Evolutionary conservation across 1,284 basidiomycete species (phyloP).

Genomic region (Cutaneotrichosporon sp.): DNA sequence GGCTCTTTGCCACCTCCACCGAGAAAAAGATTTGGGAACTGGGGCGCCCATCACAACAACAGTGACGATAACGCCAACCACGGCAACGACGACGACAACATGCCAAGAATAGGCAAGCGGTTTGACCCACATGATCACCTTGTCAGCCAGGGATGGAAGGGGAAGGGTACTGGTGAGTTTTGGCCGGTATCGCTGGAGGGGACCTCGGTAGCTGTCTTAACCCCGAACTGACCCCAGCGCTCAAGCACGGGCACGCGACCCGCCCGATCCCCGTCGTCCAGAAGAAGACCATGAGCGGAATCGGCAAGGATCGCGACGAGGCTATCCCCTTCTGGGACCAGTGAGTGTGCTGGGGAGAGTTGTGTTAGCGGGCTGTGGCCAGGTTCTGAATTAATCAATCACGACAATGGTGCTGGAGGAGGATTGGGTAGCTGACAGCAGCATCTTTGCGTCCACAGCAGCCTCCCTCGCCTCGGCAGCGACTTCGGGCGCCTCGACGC

Average conservation of each 20-base stretch:
- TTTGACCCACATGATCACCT: slow-evolving; percentile 74
- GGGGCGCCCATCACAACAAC: not conserved
- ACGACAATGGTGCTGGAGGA: not conserved
- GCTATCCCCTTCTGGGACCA: slow-evolving; percentile 96
- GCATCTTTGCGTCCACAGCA: slow-evolving; percentile 70
- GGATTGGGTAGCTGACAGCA: slow-evolving; percentile 36
- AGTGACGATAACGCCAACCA: not conserved
- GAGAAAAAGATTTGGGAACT: not conserved
- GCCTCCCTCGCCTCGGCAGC: slow-evolving; percentile 62
- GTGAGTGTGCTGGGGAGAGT: slow-evolving; percentile 54
- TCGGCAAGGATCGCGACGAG: slow-evolving; percentile 87
- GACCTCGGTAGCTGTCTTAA: not conserved
- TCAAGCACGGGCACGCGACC: slow-evolving; percentile 46
- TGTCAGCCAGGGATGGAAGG: slow-evolving; percentile 77
- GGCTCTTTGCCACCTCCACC: not conserved
- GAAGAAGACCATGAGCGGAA: slow-evolving; percentile 74
- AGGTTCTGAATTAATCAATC: no score
- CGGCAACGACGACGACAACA: not conserved
- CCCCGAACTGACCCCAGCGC: slow-evolving; percentile 26
- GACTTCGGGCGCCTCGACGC: slow-evolving; percentile 26
- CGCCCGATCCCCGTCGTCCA: slow-evolving; percentile 71
- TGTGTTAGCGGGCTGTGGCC: no score
- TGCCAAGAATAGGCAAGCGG: slow-evolving; percentile 50
- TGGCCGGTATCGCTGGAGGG: no score
- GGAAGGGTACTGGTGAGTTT: slow-evolving; percentile 60